Evolutionary conservation across 805 yeast species (phyloP), one percentile per base, ranked within the genome.

Genomic region (Sporopachydermia quercuum): DNA sequence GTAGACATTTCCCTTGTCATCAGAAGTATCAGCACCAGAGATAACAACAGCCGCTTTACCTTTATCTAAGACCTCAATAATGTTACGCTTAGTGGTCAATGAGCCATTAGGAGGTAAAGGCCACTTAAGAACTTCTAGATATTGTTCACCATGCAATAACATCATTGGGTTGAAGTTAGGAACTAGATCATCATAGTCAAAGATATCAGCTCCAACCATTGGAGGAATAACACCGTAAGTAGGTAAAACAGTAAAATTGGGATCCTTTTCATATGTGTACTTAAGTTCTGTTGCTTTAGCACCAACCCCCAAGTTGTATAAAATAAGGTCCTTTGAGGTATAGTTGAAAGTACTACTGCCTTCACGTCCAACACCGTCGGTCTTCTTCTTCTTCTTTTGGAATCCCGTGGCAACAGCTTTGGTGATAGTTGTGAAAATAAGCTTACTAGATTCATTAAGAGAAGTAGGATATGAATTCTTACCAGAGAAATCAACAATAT

Each of bases 131-230:
- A 89, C 58, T 60, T 76, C 85, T 50, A 87, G 66, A 60, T 81
- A 89, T 58, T 89, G 96, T 63, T 89, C 98, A 43, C 97, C 98
- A 57, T 89, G 97, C 49, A 89, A 70, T 53, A 89, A 68, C 60
- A 79, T 69, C 74, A 85, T 78, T 44, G 91, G 94, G 61, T 84
- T 83, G 68, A 84, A 89, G 62, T 83, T 76, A 43, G 76, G 80
- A 49, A 89, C 76, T 36, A 78, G 57, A 43, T 68, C 64, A 44
- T 70, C 63, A 55, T 79, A 72, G 27, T 80, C 68, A 41, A 74
- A 56, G 42, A 71, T 71, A 42, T 75, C 64, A 50, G 70, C 63
- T 38, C 66, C 70, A 47, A 71, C 68, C 75, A 87, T 80, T 45
- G 78, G 77, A 33, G 95, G 89, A 50, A 89, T 75, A 39, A 85